These are phyloP conservation scores for Picea sitchensis DNA, from an alignment of 75 land plant species.

Conservation along the genomic window DNA sequence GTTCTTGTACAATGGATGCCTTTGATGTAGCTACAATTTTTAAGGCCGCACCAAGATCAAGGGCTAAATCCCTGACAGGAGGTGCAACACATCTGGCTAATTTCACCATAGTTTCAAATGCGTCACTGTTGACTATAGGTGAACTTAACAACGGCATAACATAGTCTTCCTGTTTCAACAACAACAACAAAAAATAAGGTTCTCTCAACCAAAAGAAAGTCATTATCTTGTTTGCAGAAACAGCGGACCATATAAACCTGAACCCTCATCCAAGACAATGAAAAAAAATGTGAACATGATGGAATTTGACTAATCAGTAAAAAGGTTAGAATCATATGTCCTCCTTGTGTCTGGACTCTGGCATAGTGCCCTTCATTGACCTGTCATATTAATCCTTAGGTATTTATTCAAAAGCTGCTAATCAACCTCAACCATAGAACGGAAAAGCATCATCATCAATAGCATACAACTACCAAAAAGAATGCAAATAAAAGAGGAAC, in stretches of 20 bases:
- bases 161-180: conserved; percentile 57
- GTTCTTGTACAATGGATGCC: conserved; percentile 32
- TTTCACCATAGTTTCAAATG: conserved; percentile 76
- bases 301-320: background rate
- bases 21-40: conserved; percentile 47
- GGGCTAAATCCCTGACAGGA: conserved; percentile 69
- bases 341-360: too few species aligned
- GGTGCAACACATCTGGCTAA: conserved; percentile 77
- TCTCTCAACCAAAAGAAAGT: conserved; percentile 6
- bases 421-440: too few species aligned
- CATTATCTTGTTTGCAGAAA: background rate
- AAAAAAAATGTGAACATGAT: background rate
- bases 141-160: conserved; percentile 77
- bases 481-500: too few species aligned
- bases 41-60: conserved; percentile 88
- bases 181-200: background rate
- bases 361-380: too few species aligned
- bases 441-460: too few species aligned
- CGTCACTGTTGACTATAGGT: conserved; percentile 72
- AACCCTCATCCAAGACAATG: background rate
- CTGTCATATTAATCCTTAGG: too few species aligned
- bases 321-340: background rate
- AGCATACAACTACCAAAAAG: too few species aligned
- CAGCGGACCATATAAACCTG: background rate
- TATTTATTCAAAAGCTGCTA: too few species aligned